phyloP scores from a whole-genome alignment of 2,329 filamentous ascomycete species.

The Corynespora cassiicola region DNA sequence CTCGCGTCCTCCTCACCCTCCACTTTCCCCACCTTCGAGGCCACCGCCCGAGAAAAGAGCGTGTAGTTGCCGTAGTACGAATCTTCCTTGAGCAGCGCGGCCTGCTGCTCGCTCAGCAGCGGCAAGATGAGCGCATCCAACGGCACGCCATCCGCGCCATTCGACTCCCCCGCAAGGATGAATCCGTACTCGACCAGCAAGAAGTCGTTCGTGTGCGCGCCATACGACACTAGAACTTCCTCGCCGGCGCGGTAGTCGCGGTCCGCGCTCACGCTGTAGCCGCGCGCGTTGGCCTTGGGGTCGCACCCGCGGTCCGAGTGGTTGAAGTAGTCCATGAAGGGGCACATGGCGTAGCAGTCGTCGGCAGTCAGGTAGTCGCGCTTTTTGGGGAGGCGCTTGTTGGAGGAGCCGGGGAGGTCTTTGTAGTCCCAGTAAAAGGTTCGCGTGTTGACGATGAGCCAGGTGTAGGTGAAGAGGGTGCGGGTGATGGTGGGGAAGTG shows the following conservation, averaged over 20 bases:
- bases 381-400: conserved; percentile 50
- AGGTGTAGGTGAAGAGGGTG: conserved; percentile 60
- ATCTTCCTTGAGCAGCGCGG: conserved; percentile 47
- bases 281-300: conserved; percentile 57
- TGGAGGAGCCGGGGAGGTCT: conserved; percentile 44
- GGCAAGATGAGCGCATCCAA: conserved; percentile 52
- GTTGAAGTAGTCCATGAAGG: conserved; percentile 77
- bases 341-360: conserved; percentile 73
- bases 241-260: conserved; percentile 61
- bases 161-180: conserved; percentile 43
- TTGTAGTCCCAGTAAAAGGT: conserved; percentile 64
- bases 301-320: conserved; percentile 58
- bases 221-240: conserved; percentile 75
- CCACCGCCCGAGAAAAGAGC: conserved; percentile 21
- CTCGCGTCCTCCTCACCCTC: too few relatives aligned
- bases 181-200: conserved; percentile 72
- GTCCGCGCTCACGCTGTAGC: conserved; percentile 63
- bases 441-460: conserved; percentile 67
- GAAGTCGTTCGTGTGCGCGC: conserved; percentile 74
- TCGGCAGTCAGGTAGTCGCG: conserved; percentile 48
- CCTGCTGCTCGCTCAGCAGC: conserved; percentile 37
- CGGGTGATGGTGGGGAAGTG: conserved; percentile 53
- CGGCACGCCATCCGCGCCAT: conserved; percentile 47
- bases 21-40: conserved; percentile 38
- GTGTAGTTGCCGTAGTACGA: conserved; percentile 48